A percentile compares a stretch with the other conserved stretches of the same genome.
Conservation (phyloP, 2,329 filamentous ascomycete species). For the Verruconis gallopava region DNA sequence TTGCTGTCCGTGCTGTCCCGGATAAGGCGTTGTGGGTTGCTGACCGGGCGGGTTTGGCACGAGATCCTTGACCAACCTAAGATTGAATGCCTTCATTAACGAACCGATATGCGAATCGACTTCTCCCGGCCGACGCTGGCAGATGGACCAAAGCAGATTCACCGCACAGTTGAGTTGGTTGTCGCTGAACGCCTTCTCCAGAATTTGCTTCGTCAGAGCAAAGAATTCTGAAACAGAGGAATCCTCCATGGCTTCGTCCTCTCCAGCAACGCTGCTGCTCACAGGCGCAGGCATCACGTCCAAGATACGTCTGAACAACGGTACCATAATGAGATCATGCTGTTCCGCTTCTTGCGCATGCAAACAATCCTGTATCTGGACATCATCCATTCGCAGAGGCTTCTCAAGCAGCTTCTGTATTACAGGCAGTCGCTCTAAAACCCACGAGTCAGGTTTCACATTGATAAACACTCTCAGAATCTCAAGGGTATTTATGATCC, state of each 20-base stretch:
- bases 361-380: constrained; percentile 86
- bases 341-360: constrained; percentile 57
- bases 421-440: constrained; percentile 59
- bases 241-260: constrained; percentile 66
- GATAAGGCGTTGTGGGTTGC: constrained; percentile 35
- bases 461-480: constrained; percentile 83
- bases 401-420: constrained; percentile 87
- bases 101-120: constrained; percentile 80
- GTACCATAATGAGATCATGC: constrained; percentile 39
- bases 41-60: constrained; percentile 57
- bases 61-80: constrained; percentile 84
- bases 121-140: constrained; percentile 68
- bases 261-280: constrained; percentile 62
- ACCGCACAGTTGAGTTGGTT: constrained; percentile 76
- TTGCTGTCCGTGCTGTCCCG: constrained; percentile 21
- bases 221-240: constrained; percentile 76
- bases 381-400: constrained; percentile 72
- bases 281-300: constrained; percentile 59
- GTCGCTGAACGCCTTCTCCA: constrained; percentile 73
- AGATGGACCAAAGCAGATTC: constrained; percentile 86
- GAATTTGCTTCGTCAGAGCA: constrained; percentile 68
- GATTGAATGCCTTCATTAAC: constrained; percentile 86
- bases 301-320: constrained; percentile 69
- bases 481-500: constrained; percentile 87
- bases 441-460: constrained; percentile 81